Base-by-base conservation (phyloP, 768 basidiomycete genomes). In the Pisolithus marmoratus region DNA sequence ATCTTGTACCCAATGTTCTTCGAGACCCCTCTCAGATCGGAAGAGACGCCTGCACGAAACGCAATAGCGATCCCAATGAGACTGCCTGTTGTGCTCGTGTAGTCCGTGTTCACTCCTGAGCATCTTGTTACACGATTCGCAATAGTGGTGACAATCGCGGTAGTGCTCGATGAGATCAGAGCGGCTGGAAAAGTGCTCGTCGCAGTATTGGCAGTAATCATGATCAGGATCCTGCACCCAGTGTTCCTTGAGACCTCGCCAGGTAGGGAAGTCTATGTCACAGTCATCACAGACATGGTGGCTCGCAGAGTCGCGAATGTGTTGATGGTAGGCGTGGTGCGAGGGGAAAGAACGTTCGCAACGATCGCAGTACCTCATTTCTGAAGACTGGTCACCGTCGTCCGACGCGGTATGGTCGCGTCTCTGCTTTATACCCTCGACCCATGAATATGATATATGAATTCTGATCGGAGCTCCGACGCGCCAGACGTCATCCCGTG, bases 1-100 rank as follows among this genome's bases (percentile, higher is more conserved):
- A 58, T 77, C 81, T 48, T 81, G 72, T 22, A 76, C 70, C 56
- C 64, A 82, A 61, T 86, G 84, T 51, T 81, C n/a, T n/a, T n/a
- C n/a, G n/a, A n/a, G n/a, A n/a, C n/a, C n/a, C n/a, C n/a, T n/a
- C 24, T 56, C 58, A 8, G 66, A 54, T 15, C 22, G 54, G 66
- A 85, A 87, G 22, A 60, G 50, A 3, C 70, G 71, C 19, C 65
- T 58, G 65, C 81, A 84, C 0, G 58, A 29, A 2, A 34, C 54
- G 58, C 85, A 83, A 56, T 78, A 82, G 49, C 64, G 51, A 49
- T 77, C 71, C 14, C 15, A 1, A 17, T 67, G 67, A 11, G 0
- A 22, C 55, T 82, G 76, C 20, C 74, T 66, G 49, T 74, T 71
- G 58, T 84, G 83, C 53, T 80, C 74, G 15, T 69, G 63, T 20